phyloP scores from a whole-genome alignment of 257 asterid species.

The Voacanga thouarsii region DNA sequence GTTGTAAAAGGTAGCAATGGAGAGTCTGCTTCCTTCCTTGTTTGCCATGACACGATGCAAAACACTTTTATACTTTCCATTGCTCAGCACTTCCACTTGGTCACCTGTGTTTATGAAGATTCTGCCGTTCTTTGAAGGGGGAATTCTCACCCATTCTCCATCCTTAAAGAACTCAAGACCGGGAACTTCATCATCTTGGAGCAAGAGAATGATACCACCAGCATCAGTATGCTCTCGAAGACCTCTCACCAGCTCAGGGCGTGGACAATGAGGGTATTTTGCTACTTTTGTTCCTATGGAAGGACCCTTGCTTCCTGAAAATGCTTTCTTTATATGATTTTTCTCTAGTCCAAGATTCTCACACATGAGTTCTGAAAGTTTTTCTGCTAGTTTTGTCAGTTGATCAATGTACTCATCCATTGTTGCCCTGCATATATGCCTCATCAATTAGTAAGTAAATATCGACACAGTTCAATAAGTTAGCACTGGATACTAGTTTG shows the following conservation, averaged over 20 bases:
- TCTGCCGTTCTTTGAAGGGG: slow-evolving; percentile 71
- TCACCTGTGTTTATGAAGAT: slow-evolving; percentile 77
- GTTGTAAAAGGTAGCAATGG: slow-evolving; percentile 87
- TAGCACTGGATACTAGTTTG: slow-evolving; percentile 2
- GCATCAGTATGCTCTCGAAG: slow-evolving; percentile 94
- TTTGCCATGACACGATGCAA: slow-evolving; percentile 72
- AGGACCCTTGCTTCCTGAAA: slow-evolving; percentile 62
- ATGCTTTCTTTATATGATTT: slow-evolving; percentile 54
- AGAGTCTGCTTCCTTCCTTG: slow-evolving; percentile 69
- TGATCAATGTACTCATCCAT: slow-evolving; percentile 69
- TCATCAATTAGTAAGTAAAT: slow-evolving; percentile 14
- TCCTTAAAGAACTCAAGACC: slow-evolving; percentile 82
- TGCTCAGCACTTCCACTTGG: slow-evolving; percentile 71
- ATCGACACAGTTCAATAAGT: slow-evolving; percentile 1
- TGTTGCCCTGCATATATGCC: slow-evolving; percentile 42
- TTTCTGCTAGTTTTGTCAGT: slow-evolving; percentile 62
- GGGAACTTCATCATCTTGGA: slow-evolving; percentile 83
- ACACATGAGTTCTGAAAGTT: slow-evolving; percentile 64
- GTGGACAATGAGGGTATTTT: slow-evolving; percentile 67
- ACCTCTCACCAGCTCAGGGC: slow-evolving; percentile 66
- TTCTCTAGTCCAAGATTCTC: slow-evolving; percentile 70
- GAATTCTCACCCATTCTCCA: slow-evolving; percentile 80
- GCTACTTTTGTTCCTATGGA: slow-evolving; percentile 82
- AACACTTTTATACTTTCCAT: slow-evolving; percentile 72
- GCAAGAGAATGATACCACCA: slow-evolving; percentile 81